Conservation (phyloP, 176 grass and related monocot genomes). For the Triticum dicoccoides region DNA sequence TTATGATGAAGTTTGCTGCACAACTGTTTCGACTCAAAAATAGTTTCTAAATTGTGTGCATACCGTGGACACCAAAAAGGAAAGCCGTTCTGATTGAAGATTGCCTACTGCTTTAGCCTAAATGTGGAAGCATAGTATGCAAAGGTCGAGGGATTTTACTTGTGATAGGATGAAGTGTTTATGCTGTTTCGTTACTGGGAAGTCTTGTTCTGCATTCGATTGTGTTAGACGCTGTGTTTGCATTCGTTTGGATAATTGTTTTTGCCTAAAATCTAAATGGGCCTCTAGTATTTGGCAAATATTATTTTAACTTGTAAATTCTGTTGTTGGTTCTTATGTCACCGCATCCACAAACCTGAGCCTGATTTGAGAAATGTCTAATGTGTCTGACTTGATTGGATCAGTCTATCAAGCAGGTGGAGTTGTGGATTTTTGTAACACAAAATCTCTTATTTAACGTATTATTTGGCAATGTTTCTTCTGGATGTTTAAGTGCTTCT, state of each 20-base stretch:
- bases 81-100: neutral
- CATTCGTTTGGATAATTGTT: neutral
- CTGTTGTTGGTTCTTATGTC: neutral
- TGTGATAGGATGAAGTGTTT: neutral
- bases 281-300: neutral
- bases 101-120: neutral
- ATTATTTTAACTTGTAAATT: neutral
- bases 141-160: neutral
- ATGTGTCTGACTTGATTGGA: neutral
- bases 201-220: slow-evolving; percentile 4
- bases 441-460: neutral
- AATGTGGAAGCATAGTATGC: neutral
- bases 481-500: neutral
- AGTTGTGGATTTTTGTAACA: neutral
- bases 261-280: neutral
- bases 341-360: neutral
- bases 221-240: neutral
- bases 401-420: neutral
- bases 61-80: neutral
- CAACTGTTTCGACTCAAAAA: neutral
- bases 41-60: neutral
- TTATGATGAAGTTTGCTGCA: neutral
- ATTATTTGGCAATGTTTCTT: neutral
- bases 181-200: neutral
- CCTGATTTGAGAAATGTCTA: neutral